phyloP scores from a whole-genome alignment of 768 basidiomycete genomes.

The Lentinula guzmanii region DNA sequence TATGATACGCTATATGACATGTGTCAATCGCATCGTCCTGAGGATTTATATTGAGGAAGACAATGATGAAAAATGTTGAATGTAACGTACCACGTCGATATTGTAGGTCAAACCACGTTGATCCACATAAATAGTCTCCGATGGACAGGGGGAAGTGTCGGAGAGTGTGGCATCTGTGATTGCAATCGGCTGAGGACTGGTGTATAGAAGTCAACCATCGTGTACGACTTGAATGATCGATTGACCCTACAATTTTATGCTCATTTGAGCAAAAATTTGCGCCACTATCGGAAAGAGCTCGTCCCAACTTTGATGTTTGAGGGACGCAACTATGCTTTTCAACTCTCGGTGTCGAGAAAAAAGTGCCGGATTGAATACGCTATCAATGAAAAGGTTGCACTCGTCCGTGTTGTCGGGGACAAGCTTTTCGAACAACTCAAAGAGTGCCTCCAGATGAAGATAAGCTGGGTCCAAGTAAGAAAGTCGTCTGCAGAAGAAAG shows the following conservation, averaged over 20 bases:
- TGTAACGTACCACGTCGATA: conserved; percentile 29
- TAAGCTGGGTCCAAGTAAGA: conserved; percentile 33
- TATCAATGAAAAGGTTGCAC: conserved; percentile 41
- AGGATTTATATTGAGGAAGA: conserved; percentile 3
- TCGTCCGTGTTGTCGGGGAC: conserved; percentile 35
- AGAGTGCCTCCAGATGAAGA: conserved; percentile 48
- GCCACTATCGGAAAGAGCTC: conserved; percentile 40
- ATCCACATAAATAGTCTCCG: conserved; percentile 49
- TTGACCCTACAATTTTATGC: conserved; percentile 42
- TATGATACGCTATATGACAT: conserved; percentile 36
- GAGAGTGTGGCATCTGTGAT: conserved; percentile 26
- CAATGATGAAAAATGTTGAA: background rate
- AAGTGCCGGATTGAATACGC: conserved; percentile 38
- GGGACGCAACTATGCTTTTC: conserved; percentile 32
- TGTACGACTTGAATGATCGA: background rate
- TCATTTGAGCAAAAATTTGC: conserved; percentile 36
- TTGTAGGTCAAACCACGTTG: conserved; percentile 45
- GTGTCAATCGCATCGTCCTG: conserved; percentile 49
- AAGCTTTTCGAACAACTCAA: conserved; percentile 51
- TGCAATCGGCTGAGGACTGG: conserved; percentile 58
- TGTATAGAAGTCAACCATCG: background rate
- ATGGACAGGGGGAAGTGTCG: conserved; percentile 28
- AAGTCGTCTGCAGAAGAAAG: background rate
- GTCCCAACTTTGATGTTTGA: conserved; percentile 46
- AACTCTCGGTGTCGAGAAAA: conserved; percentile 33